Evolutionary conservation across 805 yeast genomes (phyloP), one percentile per base, ranked within the genome.

Genomic region (Spathaspora hagerdaliae): DNA sequence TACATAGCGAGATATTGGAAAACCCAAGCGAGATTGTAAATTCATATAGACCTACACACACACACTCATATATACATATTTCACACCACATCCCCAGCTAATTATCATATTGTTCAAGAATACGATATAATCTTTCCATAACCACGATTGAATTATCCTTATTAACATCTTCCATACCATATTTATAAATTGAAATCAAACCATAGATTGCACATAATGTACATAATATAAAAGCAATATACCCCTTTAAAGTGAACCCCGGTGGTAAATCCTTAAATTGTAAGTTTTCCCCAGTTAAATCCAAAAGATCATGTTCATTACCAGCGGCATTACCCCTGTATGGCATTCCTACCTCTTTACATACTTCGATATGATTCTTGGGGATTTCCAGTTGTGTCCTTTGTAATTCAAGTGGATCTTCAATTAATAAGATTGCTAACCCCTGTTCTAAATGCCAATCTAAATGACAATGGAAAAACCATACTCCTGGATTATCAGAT

Each of bases 401-500:
- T 64, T 83, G 88, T 41, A 92, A 74, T 46, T 75, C 75, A 9
- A 64, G 54, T 27, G 99, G 99, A 45, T 89, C 96, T 71, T 92
- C 99, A 44, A 92, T 70, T 38, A 94, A 71, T 9, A 76, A 73
- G 45, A 90, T 57, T 10, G 96, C 96, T 57, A 92, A 78, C 60
- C 99, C 99, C 74, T 94, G 98, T 59, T 83, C 78, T 75, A 92
- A 78, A 73, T 94, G 99, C 99, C 99, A 92, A 65, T 94, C 98
- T 59, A 94, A 86, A 65, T 92, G 99, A 70, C 99, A 92, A 73
- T 92, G 99, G 95, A 94, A 94, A 66, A 83, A 80, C 99, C 98
- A 92, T 38, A 91, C 91, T 73, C 99, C 99, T 31, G 98, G 99
- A 66, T 94, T 94, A 63, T 86, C 83, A 44, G 98, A 96, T 60